Conservation (phyloP, 306 rosid species). For the Malus domestica region DNA sequence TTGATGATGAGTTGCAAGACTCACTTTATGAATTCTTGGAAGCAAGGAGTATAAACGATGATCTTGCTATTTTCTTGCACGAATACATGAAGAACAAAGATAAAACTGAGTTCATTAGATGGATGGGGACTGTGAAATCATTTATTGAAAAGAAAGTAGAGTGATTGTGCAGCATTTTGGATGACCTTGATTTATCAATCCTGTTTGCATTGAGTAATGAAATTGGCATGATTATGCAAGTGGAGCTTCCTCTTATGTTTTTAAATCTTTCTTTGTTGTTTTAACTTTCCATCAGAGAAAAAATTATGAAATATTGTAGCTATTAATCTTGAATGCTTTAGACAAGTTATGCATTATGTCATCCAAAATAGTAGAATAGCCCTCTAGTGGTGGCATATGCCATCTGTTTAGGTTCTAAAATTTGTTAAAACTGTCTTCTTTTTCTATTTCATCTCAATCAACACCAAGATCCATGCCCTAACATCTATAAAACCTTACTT, state of each 20-base stretch:
- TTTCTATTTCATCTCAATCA: not conserved
- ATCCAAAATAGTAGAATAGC: not conserved
- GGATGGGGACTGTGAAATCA: slow-evolving; percentile 70
- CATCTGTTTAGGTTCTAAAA: not conserved
- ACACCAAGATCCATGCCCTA: not conserved
- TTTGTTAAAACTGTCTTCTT: not conserved
- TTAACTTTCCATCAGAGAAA: not conserved
- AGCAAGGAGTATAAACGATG: slow-evolving; percentile 58
- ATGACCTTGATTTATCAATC: slow-evolving; percentile 7
- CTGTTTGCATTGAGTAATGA: slow-evolving; percentile 8
- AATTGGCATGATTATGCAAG: not conserved
- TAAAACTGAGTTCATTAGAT: slow-evolving; percentile 58
- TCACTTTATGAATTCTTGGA: slow-evolving; percentile 73
- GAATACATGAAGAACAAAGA: slow-evolving; percentile 70
- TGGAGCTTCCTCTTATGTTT: not conserved
- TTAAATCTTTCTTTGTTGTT: not conserved
- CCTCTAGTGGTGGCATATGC: not conserved
- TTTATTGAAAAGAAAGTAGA: slow-evolving; percentile 53
- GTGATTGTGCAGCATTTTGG: slow-evolving; percentile 10
- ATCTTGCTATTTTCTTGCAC: slow-evolving; percentile 67
- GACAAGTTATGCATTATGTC: not conserved
- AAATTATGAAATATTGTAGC: not conserved
- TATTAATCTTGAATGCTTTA: not conserved
- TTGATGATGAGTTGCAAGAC: slow-evolving; percentile 77
- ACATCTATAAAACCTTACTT: not conserved